A percentile compares a stretch with the other conserved stretches of the same genome.
phyloP scores from a whole-genome alignment of 768 basidiomycete genomes.

The Mycena galopus region DNA sequence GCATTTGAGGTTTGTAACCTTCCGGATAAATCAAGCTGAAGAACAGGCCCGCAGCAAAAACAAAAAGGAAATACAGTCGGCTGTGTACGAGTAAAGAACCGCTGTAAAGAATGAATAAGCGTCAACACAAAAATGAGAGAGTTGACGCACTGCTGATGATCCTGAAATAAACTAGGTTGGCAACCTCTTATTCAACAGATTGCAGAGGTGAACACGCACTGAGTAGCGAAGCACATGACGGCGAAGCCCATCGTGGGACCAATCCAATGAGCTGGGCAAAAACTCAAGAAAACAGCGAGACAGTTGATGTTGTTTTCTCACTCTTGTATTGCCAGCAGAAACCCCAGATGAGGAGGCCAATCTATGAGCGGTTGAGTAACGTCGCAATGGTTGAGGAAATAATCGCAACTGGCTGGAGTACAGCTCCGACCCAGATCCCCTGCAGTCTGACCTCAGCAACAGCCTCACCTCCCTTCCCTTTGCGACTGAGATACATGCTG shows the following conservation, averaged over 20 bases:
- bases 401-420: slow-evolving; percentile 29
- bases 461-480: slow-evolving; percentile 16
- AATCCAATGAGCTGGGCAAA: slow-evolving; percentile 27
- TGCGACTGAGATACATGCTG: slow-evolving; percentile 33
- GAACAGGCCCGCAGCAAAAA: background rate
- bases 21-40: background rate
- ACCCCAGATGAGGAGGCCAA: slow-evolving; percentile 36
- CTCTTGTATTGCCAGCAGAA: slow-evolving; percentile 37
- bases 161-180: background rate
- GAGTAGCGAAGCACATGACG: slow-evolving; percentile 32
- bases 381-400: background rate
- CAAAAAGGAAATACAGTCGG: slow-evolving; percentile 10
- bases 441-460: slow-evolving; percentile 33
- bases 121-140: background rate
- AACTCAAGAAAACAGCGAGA: background rate
- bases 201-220: background rate
- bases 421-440: slow-evolving; percentile 34
- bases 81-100: slow-evolving; percentile 29
- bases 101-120: background rate
- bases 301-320: background rate
- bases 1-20: slow-evolving; percentile 37
- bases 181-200: background rate
- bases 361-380: slow-evolving; percentile 1
- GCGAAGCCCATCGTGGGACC: slow-evolving; percentile 32
- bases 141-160: slow-evolving; percentile 27